Evolutionary conservation across 352 stramenopile species (phyloP), one percentile per base, ranked within the genome.

Genomic region (Phytopythium mirpurense): DNA sequence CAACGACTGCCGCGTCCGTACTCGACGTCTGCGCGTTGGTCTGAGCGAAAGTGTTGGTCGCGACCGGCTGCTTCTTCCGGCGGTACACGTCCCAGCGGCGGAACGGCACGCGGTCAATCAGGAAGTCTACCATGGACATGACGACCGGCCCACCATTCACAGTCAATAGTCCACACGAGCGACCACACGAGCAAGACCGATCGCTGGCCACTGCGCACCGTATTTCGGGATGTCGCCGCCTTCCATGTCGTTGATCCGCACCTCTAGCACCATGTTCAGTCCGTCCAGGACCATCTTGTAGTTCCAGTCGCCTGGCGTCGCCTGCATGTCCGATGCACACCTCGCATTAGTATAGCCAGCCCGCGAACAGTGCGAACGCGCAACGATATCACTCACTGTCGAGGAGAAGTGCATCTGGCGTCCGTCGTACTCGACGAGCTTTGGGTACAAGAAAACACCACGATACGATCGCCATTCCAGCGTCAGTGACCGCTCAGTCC

Each of bases 161-260:
- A n/a, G n/a, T n/a, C n/a, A n/a, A n/a, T n/a, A n/a, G n/a, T n/a
- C n/a, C n/a, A n/a, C n/a, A n/a, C n/a, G n/a, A n/a, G n/a, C n/a
- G n/a, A n/a, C n/a, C n/a, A n/a, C n/a, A n/a, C n/a, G n/a, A n/a
- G n/a, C n/a, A n/a, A n/a, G n/a, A n/a, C n/a, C n/a, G n/a, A n/a
- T n/a, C n/a, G n/a, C n/a, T n/a, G n/a, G n/a, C n/a, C n/a, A n/a
- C n/a, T n/a, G n/a, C n/a, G 9, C 59, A 90, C 80, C 80, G 68
- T 94, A 94, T 80, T 92, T 92, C 36, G 83, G 81, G n/a, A 90
- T 69, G 5, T 91, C 79, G 1, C 36, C 59, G 5, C 73, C 73
- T 57, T 92, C 83, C 34, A 89, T 58, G 44, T 94, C 83, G 47
- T 92, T 91, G 53, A 94, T 94, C 51, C 81, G 83, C 29, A 94